These are phyloP conservation scores for Naganishia randhawae DNA, from an alignment of 768 basidiomycete genomes.

Conservation along the genomic window DNA sequence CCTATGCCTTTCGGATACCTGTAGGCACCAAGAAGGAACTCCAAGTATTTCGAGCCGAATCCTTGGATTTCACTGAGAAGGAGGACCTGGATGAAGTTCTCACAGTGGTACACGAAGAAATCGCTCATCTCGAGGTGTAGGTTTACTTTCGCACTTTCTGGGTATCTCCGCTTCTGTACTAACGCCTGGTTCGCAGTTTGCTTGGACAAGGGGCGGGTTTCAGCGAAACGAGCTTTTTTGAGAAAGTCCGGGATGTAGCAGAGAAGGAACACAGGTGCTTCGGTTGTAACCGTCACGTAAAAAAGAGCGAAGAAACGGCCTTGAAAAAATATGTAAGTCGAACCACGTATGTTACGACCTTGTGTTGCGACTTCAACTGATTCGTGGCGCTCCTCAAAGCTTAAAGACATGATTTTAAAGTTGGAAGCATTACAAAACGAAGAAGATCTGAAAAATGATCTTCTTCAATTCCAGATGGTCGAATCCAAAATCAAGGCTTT, in stretches of 20 bases:
- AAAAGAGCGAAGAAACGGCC: constrained; percentile 56
- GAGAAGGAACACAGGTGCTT: constrained; percentile 66
- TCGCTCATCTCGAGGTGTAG: constrained; percentile 5
- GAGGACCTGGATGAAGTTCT: background rate
- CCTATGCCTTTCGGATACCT: background rate
- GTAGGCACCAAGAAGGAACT: constrained; percentile 23
- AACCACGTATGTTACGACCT: no score
- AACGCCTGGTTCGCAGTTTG: background rate
- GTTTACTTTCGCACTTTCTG: background rate
- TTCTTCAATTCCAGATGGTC: constrained; percentile 62
- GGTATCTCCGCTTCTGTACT: background rate
- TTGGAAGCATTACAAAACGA: background rate
- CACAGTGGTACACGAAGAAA: background rate
- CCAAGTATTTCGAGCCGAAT: background rate
- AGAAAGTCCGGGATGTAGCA: constrained; percentile 60
- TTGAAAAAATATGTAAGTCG: constrained; percentile 69
- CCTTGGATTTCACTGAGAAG: background rate
- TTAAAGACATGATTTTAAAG: background rate
- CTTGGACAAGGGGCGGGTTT: background rate
- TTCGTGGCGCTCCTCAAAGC: background rate
- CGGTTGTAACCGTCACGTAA: constrained; percentile 69
- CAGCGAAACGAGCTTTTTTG: constrained; percentile 46
- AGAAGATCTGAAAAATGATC: constrained; percentile 54
- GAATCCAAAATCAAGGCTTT: constrained; percentile 58
- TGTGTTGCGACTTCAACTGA: background rate